Conservation (phyloP, 225 moss, liverwort and hornwort genomes). For the Straminergon stramineum region DNA sequence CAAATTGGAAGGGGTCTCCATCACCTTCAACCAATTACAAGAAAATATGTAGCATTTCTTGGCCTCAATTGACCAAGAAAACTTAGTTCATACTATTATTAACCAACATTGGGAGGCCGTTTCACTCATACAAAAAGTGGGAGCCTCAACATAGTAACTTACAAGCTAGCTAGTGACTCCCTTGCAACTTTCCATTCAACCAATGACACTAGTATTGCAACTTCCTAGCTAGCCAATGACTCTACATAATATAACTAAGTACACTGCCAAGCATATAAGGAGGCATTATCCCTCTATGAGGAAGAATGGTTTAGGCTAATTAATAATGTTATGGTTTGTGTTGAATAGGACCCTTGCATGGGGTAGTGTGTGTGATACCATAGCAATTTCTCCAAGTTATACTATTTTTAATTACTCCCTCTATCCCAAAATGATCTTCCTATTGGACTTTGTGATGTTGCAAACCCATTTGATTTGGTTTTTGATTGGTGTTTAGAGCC, state of each 20-base stretch:
- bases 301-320: not conserved
- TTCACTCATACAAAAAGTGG: too few species aligned
- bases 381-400: not conserved
- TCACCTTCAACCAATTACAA: not conserved
- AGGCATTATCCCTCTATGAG: too few species aligned
- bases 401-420: not conserved
- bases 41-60: not conserved
- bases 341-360: fast-evolving
- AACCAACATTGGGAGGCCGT: fast-evolving
- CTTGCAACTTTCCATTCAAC: too few species aligned
- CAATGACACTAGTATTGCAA: not conserved
- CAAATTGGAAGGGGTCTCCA: not conserved
- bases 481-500: too few species aligned
- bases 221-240: not conserved
- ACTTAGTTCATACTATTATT: not conserved
- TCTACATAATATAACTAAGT: too few species aligned
- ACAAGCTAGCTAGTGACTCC: too few species aligned
- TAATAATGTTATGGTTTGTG: not conserved
- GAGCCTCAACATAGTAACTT: too few species aligned
- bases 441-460: too few species aligned
- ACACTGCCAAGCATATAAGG: fast-evolving
- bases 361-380: not conserved
- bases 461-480: too few species aligned
- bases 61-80: too few species aligned
- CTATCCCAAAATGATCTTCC: too few species aligned